Evolutionary conservation across 108 stramenopile species (phyloP), one percentile per base, ranked within the genome.

Genomic region (Epithemia pelagica): DNA sequence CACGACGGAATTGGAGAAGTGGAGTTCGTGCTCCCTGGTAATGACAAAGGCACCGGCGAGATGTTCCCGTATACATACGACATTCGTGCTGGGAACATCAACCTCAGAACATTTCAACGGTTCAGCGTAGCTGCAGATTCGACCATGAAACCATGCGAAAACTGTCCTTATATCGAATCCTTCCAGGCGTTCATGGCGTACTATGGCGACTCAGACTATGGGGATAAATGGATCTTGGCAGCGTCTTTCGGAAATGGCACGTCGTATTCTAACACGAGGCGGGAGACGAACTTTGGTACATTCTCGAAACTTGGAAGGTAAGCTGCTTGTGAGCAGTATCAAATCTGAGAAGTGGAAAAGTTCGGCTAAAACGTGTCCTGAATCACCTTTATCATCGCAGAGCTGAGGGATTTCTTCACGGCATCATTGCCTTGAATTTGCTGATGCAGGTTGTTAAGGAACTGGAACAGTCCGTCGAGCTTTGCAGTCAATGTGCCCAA

Each of bases 391-490:
- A n/a, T n/a, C n/a, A n/a, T 26, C 37, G 62, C 7, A 28, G 32
- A 23, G 52, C 53, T 25, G 65, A 66, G 62, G 73, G 61, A 52
- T 70, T 78, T 58, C 73, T 23, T 52, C 5, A 66, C 19, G 65
- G 65, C 22, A 54, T 31, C 18, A 22, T 24, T 24, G 46, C 22
- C 67, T 56, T 84, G 75, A 77, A 73, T 51, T 54, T 78, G 27
- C 80, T 62, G 37, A 82, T 82, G 81, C 80, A 87, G 58, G 68
- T 74, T 37, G 72, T 87, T 53, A 70, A 76, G 19, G 80, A 87
- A 59, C 66, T 84, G 30, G 79, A 84, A 54, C 78, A 84, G 56
- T 74, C 83, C 46, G 77, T 71, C 15, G 32, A 63, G 2, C 52
- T 25, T 18, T 33, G 32, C 2, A 51, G 10, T 0, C 8, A 27